Percentiles rank a stretch among this genome's conserved stretches.
These are phyloP conservation scores for Desmodesmus armatus DNA, from an alignment of 139 green algal species.

Conservation along the genomic window DNA sequence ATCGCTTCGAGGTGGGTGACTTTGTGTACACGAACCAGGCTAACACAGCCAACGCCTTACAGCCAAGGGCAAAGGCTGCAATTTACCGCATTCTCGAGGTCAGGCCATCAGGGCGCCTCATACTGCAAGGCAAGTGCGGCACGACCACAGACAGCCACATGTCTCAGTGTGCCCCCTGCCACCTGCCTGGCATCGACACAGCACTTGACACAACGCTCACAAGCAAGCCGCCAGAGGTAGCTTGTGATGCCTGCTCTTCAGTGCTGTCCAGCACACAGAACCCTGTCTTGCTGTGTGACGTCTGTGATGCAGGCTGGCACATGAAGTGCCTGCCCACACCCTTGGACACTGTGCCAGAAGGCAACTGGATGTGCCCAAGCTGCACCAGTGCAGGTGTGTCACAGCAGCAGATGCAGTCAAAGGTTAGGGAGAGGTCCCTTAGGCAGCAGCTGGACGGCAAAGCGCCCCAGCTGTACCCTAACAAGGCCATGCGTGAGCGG, in stretches of 20 bases:
- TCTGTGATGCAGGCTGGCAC: conserved; percentile 14
- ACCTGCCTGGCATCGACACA: not conserved
- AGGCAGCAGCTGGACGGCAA: not conserved
- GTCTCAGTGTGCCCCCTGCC: conserved; percentile 6
- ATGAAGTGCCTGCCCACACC: not conserved
- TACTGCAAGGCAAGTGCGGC: conserved; percentile 6
- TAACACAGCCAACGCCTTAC: not conserved
- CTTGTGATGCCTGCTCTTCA: not conserved
- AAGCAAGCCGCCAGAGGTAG: not conserved
- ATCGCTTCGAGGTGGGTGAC: conserved; percentile 8
- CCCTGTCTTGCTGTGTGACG: not conserved
- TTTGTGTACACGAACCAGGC: conserved; percentile 39
- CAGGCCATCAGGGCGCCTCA: not conserved
- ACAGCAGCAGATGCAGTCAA: not conserved
- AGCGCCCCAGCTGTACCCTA: not conserved
- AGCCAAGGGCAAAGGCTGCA: not conserved
- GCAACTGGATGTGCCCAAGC: not conserved
- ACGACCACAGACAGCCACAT: not conserved
- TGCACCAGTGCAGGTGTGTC: not conserved
- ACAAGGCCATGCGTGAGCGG: not conserved
- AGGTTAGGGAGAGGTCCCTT: not conserved
- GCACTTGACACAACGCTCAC: not conserved
- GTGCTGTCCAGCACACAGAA: not conserved
- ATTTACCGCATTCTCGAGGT: not conserved
- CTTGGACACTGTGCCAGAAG: not conserved